A percentile compares a stretch with the other conserved stretches of the same genome.
These are phyloP conservation scores for Cardiospermum halicacabum DNA, from an alignment of 345 rosid genomes.

Conservation along the genomic window DNA sequence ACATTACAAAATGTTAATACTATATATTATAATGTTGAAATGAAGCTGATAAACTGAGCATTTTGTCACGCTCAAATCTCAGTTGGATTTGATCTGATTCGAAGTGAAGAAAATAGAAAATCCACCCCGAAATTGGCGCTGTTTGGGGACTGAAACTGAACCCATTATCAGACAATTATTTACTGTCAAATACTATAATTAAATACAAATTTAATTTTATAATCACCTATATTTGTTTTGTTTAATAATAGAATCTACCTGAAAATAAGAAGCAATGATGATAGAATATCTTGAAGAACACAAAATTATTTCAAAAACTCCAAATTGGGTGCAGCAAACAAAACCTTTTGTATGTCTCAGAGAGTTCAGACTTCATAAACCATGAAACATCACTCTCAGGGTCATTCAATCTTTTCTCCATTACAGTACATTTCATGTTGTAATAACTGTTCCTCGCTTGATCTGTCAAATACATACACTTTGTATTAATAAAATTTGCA, in stretches of 20 bases:
- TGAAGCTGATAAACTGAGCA: constrained; percentile 19
- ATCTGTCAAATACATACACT: constrained; percentile 29
- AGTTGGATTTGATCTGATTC: constrained; percentile 27
- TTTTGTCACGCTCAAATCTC: constrained; percentile 37
- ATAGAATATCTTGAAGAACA: constrained; percentile 50
- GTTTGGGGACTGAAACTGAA: background rate
- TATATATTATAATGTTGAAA: too few species aligned
- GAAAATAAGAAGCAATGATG: constrained; percentile 51
- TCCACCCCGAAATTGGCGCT: constrained; percentile 28
- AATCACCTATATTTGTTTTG: background rate
- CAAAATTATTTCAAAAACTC: constrained; percentile 22
- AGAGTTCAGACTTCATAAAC: constrained; percentile 28
- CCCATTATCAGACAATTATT: constrained; percentile 8
- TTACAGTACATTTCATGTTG: constrained; percentile 14
- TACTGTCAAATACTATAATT: background rate
- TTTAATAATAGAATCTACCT: constrained; percentile 26
- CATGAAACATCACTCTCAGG: constrained; percentile 37
- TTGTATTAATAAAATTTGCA: background rate
- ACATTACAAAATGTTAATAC: constrained; percentile 8
- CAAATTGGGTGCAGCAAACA: constrained; percentile 19
- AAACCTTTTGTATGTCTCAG: constrained; percentile 19
- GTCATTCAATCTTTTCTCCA: constrained; percentile 15
- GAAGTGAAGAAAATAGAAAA: background rate
- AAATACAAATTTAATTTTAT: too few species aligned
- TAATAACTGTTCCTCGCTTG: constrained; percentile 16